Conservation (phyloP, 257 asterid species). For the Solanum chilense region DNA sequence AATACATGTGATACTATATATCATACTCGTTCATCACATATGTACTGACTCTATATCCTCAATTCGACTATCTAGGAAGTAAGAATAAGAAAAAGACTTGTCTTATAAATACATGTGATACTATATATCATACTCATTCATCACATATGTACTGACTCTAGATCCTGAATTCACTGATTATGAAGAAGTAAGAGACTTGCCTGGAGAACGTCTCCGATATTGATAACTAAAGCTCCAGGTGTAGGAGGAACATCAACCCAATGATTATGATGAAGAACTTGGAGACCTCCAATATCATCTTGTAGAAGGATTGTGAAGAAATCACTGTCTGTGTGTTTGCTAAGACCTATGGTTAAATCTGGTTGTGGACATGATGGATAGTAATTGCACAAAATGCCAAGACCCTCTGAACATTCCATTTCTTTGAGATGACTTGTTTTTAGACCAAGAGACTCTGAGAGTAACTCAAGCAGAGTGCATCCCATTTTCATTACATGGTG, state of each 20-base stretch:
- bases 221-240: conserved; percentile 45
- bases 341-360: conserved; percentile 43
- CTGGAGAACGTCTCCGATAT: conserved; percentile 64
- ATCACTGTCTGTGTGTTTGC: conserved; percentile 34
- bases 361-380: conserved; percentile 70
- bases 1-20: background rate
- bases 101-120: background rate
- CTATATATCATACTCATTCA: background rate
- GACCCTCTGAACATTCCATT: conserved; percentile 44
- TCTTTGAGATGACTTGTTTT: conserved; percentile 22
- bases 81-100: background rate
- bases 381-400: conserved; percentile 40
- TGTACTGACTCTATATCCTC: background rate
- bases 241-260: conserved; percentile 52
- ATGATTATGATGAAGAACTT: conserved; percentile 21
- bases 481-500: conserved; percentile 41
- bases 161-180: background rate
- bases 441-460: conserved; percentile 55
- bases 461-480: conserved; percentile 22
- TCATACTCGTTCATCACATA: background rate
- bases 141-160: background rate
- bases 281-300: conserved; percentile 55
- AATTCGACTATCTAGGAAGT: background rate
- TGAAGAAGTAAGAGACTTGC: conserved; percentile 12
- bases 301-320: conserved; percentile 55